Base-by-base conservation (phyloP, 1,284 basidiomycete species). In the Hymenochaete sp. region DNA sequence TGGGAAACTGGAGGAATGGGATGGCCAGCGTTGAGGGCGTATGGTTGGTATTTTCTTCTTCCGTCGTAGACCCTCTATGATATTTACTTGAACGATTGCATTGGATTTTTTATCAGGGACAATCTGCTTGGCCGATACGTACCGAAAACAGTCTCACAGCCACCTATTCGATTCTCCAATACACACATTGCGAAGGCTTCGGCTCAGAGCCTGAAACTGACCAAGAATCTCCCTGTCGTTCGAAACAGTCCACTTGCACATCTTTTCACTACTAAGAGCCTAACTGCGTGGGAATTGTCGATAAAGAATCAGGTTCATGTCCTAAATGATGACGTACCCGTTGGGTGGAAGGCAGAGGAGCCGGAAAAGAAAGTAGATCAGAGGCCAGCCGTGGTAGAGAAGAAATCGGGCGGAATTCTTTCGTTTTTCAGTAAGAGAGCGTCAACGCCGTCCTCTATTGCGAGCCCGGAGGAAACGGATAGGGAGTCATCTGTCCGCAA, bases 221-320 rank as follows among this genome's bases (percentile, higher is more conserved):
- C 82, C 0, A 73, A 78, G 48, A 73, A 81, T 53, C 58, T 71
- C 29, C 59, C 71, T 2, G 56, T 75, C 21, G 68, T 75, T 4
- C 69, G 68, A 18, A 59, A 56, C 29, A 82, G 82, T 53, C 83
- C 83, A 2, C 69, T 85, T 61, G 68, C 77, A 8, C 67, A 75
- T 46, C 77, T 82, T 54, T 57, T 82, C 31, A 66, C 74, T 7
- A 75, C 79, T 0, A 83, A 80, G 59, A 82, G 81, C 1, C 80
- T 79, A 3, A 72, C 73, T 13, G 75, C 81, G 24, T 87, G 84
- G 84, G 80, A 86, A 56, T 67, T 67, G 9, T 71, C 78, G 10
- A 64, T 85, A 1, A 83, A 77, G 59, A 66, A 72, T 2, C 66
- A 63, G 37, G 68, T 70, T 28, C 73, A 73, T 14, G 50, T 66